Evolutionary conservation across 176 grass and related monocot genomes (phyloP).

Genomic region (Eragrostis nindensis): DNA sequence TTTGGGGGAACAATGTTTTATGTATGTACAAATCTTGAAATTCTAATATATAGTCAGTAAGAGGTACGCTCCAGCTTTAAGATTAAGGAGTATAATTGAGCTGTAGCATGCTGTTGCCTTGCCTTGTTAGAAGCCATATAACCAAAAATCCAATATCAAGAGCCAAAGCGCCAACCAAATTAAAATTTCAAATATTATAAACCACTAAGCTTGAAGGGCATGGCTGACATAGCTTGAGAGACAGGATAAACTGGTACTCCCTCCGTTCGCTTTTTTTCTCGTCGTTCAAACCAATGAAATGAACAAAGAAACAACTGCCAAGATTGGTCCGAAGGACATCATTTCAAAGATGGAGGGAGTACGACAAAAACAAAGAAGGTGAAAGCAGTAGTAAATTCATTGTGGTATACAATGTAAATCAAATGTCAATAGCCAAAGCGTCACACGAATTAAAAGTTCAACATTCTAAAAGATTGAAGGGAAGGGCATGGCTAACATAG

Average conservation of each 20-base stretch:
- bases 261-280: no score
- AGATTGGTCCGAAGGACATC: no score
- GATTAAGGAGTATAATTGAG: not conserved
- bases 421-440: not conserved
- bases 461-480: not conserved
- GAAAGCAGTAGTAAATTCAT: no score
- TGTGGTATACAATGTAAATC: not conserved
- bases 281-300: no score
- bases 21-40: conserved; percentile 19
- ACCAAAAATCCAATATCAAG: not conserved
- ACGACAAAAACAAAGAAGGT: no score
- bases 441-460: conserved; percentile 21
- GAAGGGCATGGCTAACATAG: not conserved
- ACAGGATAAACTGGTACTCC: conserved; percentile 7
- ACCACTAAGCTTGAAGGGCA: not conserved
- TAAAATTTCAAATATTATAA: conserved; percentile 13
- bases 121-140: not conserved
- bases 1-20: not conserved
- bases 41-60: not conserved
- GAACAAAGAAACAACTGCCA: no score
- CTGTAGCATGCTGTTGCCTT: not conserved
- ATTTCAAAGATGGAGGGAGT: no score
- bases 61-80: not conserved
- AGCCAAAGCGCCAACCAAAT: not conserved
- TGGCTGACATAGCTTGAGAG: not conserved